Evolutionary conservation across 73 alveolate genomes (phyloP), one percentile per base, ranked within the genome.

Genomic region (Breviolum minutum): DNA sequence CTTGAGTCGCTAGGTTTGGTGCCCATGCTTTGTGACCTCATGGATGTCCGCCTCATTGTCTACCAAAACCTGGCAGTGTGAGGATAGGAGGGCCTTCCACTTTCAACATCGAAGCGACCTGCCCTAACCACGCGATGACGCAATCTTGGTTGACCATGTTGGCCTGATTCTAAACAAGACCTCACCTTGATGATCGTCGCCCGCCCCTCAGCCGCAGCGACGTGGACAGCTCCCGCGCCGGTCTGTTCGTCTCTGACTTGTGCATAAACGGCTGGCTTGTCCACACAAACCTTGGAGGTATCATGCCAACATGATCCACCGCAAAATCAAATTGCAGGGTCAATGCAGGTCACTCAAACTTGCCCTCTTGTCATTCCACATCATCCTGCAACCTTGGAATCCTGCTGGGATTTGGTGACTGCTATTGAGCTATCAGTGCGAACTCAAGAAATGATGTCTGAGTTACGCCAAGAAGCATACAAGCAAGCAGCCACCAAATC

Each of bases 401-500:
- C n/a, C 60, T 29, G 24, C 29, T 74, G 7, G 84, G 84, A 48
- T 7, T 74, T 74, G 29, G 84, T 29, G 48, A 4, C 7, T 74
- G 29, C 60, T 10, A 48, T 14, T 69, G 27, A 69, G 79, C 27
- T 16, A 2, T 69, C 26, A 69, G 79, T 16, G 2, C 79, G 26
- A 19, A 16, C 79, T 24, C 26, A 69, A 69, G 79, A 40, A 40
- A 40, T 40, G 54, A 40, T 40, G 54, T 40, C 54, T 40, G 54
- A 40, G 60, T 22, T 40, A 5, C 32, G 77, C 89, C 91, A 60
- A 20, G 88, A 19, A 63, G 82, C 96, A 70, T 63, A 60, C 77
- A 92, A 80, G 80, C 97, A 92, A 19, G 90, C 88, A 24, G 66
- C 97, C 30, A 92, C 97, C 40, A 92, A 89, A 61, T 92, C 97